Evolutionary conservation across 2,329 filamentous ascomycete species (phyloP).

Genomic region (Aspergillus tubingensis): DNA sequence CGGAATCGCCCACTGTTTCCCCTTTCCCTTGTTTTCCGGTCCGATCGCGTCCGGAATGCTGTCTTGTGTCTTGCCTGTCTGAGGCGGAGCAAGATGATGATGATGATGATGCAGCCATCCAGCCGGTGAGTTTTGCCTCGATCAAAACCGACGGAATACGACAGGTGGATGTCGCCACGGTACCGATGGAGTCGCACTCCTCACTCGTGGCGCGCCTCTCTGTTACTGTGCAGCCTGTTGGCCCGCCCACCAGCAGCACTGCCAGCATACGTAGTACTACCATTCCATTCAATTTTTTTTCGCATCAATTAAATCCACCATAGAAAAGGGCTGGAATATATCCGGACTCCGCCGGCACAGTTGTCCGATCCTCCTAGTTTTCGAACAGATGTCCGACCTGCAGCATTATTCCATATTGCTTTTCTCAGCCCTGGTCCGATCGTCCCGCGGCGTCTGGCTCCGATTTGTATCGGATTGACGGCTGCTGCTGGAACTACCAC

Average conservation of each 20-base stretch:
- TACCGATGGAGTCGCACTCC: not conserved
- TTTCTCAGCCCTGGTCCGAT: not conserved
- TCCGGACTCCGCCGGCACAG: not conserved
- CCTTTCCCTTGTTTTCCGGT: not conserved
- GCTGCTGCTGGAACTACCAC: not conserved
- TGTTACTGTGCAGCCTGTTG: not conserved
- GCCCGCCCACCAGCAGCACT: not conserved
- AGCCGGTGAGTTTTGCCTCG: not conserved
- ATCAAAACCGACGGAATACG: not conserved
- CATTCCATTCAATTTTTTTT: not conserved
- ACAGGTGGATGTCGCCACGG: slow-evolving; percentile 1
- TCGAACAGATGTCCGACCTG: not conserved
- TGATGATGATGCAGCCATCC: not conserved
- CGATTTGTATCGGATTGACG: not conserved
- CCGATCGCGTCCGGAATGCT: not conserved
- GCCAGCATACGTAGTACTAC: not conserved
- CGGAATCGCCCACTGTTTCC: not conserved
- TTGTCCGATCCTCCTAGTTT: not conserved
- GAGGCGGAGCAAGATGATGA: not conserved
- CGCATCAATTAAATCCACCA: not conserved
- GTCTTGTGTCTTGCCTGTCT: not conserved
- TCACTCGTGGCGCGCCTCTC: not conserved
- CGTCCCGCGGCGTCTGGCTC: not conserved
- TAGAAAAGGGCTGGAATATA: not conserved
- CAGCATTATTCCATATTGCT: not conserved